Evolutionary conservation across 345 rosid species (phyloP), one percentile per base, ranked within the genome.

Genomic region (Salix dunnii): DNA sequence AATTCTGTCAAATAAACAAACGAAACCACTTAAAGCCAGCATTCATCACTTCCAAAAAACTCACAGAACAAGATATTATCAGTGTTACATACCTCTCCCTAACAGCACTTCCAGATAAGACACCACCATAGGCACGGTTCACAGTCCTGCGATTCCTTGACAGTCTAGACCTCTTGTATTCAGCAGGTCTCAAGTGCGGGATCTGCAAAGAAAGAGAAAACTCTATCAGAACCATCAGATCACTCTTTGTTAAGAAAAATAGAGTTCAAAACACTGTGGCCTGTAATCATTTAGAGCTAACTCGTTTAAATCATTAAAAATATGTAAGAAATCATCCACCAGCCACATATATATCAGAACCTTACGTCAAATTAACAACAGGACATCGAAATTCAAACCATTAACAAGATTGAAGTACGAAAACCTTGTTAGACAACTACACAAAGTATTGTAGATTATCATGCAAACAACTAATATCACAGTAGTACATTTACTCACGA

Each of bases 121-220:
- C 83, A 21, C 83, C 83, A 10, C 83, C 83, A 76, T 80, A 80
- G 35, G 83, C 76, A 48, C 83, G 79, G 69, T 80, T 80, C 25
- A 80, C 83, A 40, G 83, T 80, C 64, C 83, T 80, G 64, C 76
- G 58, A 53, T 80, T 80, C 63, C 83, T 76, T 4, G 83, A 46
- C 79, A 80, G 35, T 46, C 83, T 76, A 8, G 83, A 80, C 70
- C 83, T 75, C 76, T 80, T 80, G 62, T 80, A 80, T 61, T 80
- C 83, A 30, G 79, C 83, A 55, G 83, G 83, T 80, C 83, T 80
- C 79, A 80, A 43, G 67, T 80, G 83, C 2, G 83, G 83, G 36
- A 80, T 76, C 83, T 80, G 68, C 40, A 58, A 16, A 28, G 51
- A 78, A 18, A 1, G 35, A 25, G 23, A 40, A 4, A 13, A 30